phyloP scores from a whole-genome alignment of 116 monocot genomes.

The Zostera marina region DNA sequence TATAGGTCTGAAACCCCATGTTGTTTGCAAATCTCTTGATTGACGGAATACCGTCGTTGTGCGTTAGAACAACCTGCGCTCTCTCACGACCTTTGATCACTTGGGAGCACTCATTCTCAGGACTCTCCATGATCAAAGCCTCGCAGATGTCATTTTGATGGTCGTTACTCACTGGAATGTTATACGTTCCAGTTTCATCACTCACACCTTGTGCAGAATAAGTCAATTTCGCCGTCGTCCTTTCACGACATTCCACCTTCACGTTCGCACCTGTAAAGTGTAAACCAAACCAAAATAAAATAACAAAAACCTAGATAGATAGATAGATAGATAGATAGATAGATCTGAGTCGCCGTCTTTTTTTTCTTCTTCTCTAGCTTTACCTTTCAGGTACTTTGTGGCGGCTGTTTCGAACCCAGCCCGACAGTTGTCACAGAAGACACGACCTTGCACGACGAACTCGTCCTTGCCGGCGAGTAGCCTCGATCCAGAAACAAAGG shows the following conservation, averaged over 20 bases:
- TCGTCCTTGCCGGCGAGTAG: neutral
- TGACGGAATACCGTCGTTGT: constrained; percentile 41
- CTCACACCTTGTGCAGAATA: constrained; percentile 33
- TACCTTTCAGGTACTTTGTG: constrained; percentile 50
- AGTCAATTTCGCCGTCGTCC: constrained; percentile 15
- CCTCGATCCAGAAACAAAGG: neutral
- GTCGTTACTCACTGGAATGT: constrained; percentile 28
- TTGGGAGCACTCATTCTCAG: constrained; percentile 20
- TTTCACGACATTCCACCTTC: constrained; percentile 35
- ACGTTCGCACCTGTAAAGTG: constrained; percentile 37
- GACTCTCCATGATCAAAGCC: constrained; percentile 36
- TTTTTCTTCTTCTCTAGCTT: neutral
- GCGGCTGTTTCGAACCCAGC: constrained; percentile 66
- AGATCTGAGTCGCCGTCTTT: neutral
- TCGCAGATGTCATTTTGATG: constrained; percentile 49
- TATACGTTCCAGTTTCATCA: constrained; percentile 44
- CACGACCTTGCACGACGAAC: constrained; percentile 41
- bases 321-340: too few species aligned
- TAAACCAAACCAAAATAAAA: neutral
- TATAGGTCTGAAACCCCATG: constrained; percentile 26
- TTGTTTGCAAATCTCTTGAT: constrained; percentile 29
- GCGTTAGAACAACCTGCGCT: constrained; percentile 36
- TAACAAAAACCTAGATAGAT: neutral
- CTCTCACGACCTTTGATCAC: constrained; percentile 32
- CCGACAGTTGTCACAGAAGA: constrained; percentile 63